Evolutionary conservation across 805 yeast species (phyloP).

Genomic region (Wickerhamiella bombiphila): DNA sequence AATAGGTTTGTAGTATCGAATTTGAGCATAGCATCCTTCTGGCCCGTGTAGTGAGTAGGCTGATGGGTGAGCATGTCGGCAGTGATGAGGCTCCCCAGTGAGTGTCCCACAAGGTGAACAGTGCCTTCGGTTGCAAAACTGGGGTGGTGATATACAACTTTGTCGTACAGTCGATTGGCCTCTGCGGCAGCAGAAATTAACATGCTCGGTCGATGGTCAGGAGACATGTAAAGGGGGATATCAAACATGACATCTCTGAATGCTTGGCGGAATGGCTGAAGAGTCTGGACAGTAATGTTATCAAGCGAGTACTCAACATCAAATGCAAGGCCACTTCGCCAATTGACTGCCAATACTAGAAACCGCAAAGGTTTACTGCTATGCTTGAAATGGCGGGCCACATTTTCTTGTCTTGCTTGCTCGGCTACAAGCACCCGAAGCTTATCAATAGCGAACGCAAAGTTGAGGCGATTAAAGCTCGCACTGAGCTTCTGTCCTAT

Average conservation of each 20-base stretch:
- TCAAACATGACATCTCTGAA: slow-evolving; percentile 81
- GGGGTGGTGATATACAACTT: slow-evolving; percentile 55
- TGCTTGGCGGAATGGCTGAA: slow-evolving; percentile 57
- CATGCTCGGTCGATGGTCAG: slow-evolving; percentile 45
- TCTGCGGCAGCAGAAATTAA: slow-evolving; percentile 52
- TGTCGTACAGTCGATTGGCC: slow-evolving; percentile 50
- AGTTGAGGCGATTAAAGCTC: slow-evolving; percentile 66
- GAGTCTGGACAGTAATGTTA: slow-evolving; percentile 65
- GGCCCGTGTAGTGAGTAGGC: slow-evolving; percentile 20
- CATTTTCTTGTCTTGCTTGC: slow-evolving; percentile 14
- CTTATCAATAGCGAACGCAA: slow-evolving; percentile 50
- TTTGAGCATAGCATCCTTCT: slow-evolving; percentile 32
- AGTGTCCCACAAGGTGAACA: slow-evolving; percentile 72
- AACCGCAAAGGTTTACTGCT: slow-evolving; percentile 11
- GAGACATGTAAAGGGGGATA: slow-evolving; percentile 61
- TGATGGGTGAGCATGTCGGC: slow-evolving; percentile 50
- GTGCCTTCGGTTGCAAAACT: slow-evolving; percentile 31
- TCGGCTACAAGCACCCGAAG: slow-evolving; percentile 24
- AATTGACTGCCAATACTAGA: slow-evolving; percentile 60
- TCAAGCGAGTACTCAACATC: slow-evolving; percentile 38
- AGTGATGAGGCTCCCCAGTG: slow-evolving; percentile 70
- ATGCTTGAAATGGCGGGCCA: slow-evolving; percentile 12
- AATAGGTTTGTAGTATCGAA: slow-evolving; percentile 67
- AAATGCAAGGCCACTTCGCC: slow-evolving; percentile 51
- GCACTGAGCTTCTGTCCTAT: slow-evolving; percentile 83